These are phyloP conservation scores for Clonostachys chloroleuca DNA, from an alignment of 2,329 filamentous ascomycete genomes.

Conservation along the genomic window DNA sequence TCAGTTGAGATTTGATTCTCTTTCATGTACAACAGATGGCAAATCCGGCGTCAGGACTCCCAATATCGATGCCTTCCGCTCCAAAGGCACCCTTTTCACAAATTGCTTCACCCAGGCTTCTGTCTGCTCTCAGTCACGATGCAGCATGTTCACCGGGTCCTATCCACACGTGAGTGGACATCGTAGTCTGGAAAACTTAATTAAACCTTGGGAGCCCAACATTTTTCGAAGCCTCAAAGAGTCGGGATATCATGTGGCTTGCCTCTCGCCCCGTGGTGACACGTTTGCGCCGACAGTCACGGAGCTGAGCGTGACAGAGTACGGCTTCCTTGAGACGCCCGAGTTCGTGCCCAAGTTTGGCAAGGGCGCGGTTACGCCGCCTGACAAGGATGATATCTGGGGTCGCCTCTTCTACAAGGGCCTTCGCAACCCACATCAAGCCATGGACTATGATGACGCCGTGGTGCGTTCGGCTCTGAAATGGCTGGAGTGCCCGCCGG, in stretches of 20 bases:
- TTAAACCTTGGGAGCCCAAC: slow-evolving; percentile 44
- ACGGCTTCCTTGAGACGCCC: slow-evolving; percentile 34
- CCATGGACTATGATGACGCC: slow-evolving; percentile 38
- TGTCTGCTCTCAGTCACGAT: slow-evolving; percentile 39
- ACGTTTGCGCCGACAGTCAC: slow-evolving; percentile 35
- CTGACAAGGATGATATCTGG: slow-evolving; percentile 28
- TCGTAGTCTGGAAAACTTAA: slow-evolving; percentile 37
- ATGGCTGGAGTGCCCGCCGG: slow-evolving; percentile 36
- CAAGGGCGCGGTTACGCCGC: slow-evolving; percentile 1
- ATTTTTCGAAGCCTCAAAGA: slow-evolving; percentile 37
- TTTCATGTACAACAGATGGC: slow-evolving; percentile 21
- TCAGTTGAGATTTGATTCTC: slow-evolving; percentile 37
- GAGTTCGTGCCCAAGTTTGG: slow-evolving; percentile 23
- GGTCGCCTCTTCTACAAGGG: slow-evolving; percentile 34
- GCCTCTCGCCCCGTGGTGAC: slow-evolving; percentile 32
- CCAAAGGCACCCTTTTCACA: slow-evolving; percentile 30
- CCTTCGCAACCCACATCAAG: slow-evolving; percentile 23
- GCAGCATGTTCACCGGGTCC: slow-evolving; percentile 39
- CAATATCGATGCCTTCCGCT: slow-evolving; percentile 34
- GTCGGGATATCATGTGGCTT: slow-evolving; percentile 39
- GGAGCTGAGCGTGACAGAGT: slow-evolving; percentile 35
- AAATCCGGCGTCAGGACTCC: slow-evolving; percentile 23
- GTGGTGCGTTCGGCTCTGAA: slow-evolving; percentile 30
- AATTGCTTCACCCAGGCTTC: slow-evolving; percentile 40
- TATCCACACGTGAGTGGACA: slow-evolving; percentile 41